Base-by-base conservation (phyloP, 2,329 filamentous ascomycete genomes). In the Pestalotiopsis sp. region DNA sequence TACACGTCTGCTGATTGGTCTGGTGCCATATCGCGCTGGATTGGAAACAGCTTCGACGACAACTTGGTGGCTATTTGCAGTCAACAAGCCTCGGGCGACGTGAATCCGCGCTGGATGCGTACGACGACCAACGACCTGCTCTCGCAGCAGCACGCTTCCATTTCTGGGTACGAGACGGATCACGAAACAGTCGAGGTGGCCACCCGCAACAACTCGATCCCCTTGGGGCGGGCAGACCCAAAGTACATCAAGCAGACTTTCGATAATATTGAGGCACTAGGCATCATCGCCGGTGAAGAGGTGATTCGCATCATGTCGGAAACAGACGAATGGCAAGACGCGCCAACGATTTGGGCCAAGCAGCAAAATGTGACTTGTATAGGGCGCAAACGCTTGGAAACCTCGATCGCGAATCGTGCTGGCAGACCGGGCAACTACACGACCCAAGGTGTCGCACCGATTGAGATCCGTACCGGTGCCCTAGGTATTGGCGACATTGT, bases 281-380 rank as follows among this genome's bases (percentile, higher is more conserved):
- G 56, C 1, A 58, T 58, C 56, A 27, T 58, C 11, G 56, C 20
- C 4, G 56, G n/a, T 4, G 56, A 58, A 58, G 56, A 14, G n/a
- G 56, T 58, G 56, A 58, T 58, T 27, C 56, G 56, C n/a, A 14
- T 58, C 56, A 58, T 58, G 56, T 58, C 56, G n/a, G 56, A 58
- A 58, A 58, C 56, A 13, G 56, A 58, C n/a, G 12, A 58, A 17
- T 58, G 56, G 56, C 56, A 58, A 27, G 56, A 58, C n/a, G 56
- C 56, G 25, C 56, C 56, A 4, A 58, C 56, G 25, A 58, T 58
- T 12, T 58, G 56, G 56, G 56, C n/a, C 56, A 58, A 58, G 56
- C 56, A 58, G 6, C 56, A 58, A 27, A 58, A 58, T 14, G 56
- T 58, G 56, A 58, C 56, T 17, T 58, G 56, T 27, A 3, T 14